A percentile compares a stretch with the other conserved stretches of the same genome.
These are phyloP conservation scores for Rosa multiflora DNA, from an alignment of 306 rosid genomes.

Conservation along the genomic window DNA sequence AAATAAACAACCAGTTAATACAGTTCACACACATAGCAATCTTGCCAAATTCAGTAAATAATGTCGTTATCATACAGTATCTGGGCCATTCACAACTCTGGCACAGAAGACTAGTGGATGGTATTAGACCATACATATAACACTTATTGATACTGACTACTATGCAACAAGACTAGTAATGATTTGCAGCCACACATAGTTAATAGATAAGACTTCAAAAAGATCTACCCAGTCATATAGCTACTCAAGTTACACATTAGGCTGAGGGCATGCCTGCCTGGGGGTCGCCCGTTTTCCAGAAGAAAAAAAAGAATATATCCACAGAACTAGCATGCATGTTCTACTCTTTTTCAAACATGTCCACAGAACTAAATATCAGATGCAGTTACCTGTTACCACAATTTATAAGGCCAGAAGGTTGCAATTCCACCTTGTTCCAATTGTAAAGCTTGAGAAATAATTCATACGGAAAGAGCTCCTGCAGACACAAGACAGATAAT, in stretches of 20 bases:
- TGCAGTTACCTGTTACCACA: constrained; percentile 86
- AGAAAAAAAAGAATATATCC: not conserved
- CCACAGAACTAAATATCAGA: constrained; percentile 15
- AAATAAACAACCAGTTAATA: not conserved
- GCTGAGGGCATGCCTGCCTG: not conserved
- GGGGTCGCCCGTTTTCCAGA: not conserved
- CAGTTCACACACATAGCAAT: not conserved
- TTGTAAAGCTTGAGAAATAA: constrained; percentile 77
- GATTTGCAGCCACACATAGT: constrained; percentile 8
- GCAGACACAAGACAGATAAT: constrained; percentile 24
- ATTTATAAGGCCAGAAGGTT: constrained; percentile 79
- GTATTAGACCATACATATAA: constrained; percentile 8
- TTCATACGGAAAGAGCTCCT: constrained; percentile 76
- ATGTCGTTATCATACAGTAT: not conserved
- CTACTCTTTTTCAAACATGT: not conserved
- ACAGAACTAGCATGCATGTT: constrained; percentile 8
- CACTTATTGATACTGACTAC: constrained; percentile 11
- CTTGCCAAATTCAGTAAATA: not conserved
- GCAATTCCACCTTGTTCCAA: constrained; percentile 70
- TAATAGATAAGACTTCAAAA: constrained; percentile 3
- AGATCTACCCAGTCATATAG: constrained; percentile 10
- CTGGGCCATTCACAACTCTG: not conserved
- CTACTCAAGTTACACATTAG: constrained; percentile 13
- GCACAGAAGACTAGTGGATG: not conserved
- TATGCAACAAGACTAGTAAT: constrained; percentile 8